These are phyloP conservation scores for Pestalotiopsis sp. DNA, from an alignment of 2,329 filamentous ascomycete genomes.

Conservation along the genomic window DNA sequence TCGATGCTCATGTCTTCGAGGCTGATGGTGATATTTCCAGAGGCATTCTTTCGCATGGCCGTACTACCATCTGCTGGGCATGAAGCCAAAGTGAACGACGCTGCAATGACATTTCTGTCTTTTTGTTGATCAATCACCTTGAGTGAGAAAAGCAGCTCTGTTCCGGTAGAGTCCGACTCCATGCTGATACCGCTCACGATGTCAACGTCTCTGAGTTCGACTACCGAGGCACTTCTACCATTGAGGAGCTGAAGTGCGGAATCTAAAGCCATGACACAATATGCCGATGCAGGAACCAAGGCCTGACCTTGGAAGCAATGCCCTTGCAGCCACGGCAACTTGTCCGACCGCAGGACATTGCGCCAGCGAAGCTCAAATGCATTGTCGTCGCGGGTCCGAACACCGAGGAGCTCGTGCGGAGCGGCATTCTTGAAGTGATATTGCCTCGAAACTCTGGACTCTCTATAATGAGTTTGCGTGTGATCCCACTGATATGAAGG, in stretches of 20 bases:
- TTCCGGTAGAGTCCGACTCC: slow-evolving; percentile 29
- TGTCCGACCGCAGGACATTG: slow-evolving; percentile 37
- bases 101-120: slow-evolving; percentile 24
- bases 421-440: slow-evolving; percentile 29
- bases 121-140: slow-evolving; percentile 18
- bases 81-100: slow-evolving; percentile 35
- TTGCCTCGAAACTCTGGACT: slow-evolving; percentile 43
- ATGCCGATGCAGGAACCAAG: slow-evolving; percentile 47
- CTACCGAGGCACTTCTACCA: slow-evolving; percentile 21
- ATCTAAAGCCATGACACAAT: slow-evolving; percentile 47
- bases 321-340: slow-evolving; percentile 39
- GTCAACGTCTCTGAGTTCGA: slow-evolving; percentile 27
- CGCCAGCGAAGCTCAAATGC: slow-evolving; percentile 37
- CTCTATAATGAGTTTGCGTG: slow-evolving; percentile 39
- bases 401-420: slow-evolving; percentile 39
- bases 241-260: slow-evolving; percentile 33
- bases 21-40: slow-evolving; percentile 30
- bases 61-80: slow-evolving; percentile 29
- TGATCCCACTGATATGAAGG: slow-evolving; percentile 52
- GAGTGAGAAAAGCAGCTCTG: slow-evolving; percentile 39
- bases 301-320: slow-evolving; percentile 44
- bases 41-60: slow-evolving; percentile 37
- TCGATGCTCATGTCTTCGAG: slow-evolving; percentile 27
- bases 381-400: slow-evolving; percentile 36
- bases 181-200: slow-evolving; percentile 28